Evolutionary conservation across 352 stramenopile genomes (phyloP), one percentile per base, ranked within the genome.

Genomic region (Elongisporangium undulatum): DNA sequence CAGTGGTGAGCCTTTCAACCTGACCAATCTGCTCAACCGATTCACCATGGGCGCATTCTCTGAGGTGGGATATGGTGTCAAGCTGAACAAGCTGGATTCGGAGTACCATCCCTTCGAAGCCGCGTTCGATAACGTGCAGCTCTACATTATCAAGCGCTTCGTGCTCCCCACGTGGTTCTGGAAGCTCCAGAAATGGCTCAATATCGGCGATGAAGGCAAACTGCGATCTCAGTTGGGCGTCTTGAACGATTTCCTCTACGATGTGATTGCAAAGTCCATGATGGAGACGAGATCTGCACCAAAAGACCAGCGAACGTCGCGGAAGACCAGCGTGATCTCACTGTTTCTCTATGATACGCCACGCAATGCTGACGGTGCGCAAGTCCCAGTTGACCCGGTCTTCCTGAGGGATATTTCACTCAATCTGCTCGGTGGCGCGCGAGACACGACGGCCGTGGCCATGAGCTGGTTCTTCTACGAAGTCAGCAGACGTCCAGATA

Each of bases 391-490:
- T 24, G 67, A 66, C 13, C 56, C 72, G 29, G 29, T 41, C 29
- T 73, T 79, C 41, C 76, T 94, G 52, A 68, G 81, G 1, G 79
- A 93, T 58, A 87, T 94, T 66, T 68, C 89, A n/a, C 70, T 92
- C 58, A 86, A 74, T 19, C 87, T 93, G 49, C 71, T 89, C 24
- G 79, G 92, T 41, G 85, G 77, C 9, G 85, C 82, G 39, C 79
- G 86, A 26, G 85, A 94, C 68, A 87, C 83, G n/a, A 90, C 79
- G 1, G 77, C 83, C 0, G 69, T 79, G 51, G 73, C 64, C 19
- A 74, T 95, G 63, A 67, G 60, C 24, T 95, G 85, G 85, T 79
- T 90, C 45, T 68, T 90, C 51, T 79, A 90, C 52, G 79, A 87
- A 58, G 66, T 90, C 23, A 72, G 66, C 26, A 67, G 62, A 15